Base-by-base conservation (phyloP, 192 early-diverging fungal species). In the Coemansia nantahalensis region DNA sequence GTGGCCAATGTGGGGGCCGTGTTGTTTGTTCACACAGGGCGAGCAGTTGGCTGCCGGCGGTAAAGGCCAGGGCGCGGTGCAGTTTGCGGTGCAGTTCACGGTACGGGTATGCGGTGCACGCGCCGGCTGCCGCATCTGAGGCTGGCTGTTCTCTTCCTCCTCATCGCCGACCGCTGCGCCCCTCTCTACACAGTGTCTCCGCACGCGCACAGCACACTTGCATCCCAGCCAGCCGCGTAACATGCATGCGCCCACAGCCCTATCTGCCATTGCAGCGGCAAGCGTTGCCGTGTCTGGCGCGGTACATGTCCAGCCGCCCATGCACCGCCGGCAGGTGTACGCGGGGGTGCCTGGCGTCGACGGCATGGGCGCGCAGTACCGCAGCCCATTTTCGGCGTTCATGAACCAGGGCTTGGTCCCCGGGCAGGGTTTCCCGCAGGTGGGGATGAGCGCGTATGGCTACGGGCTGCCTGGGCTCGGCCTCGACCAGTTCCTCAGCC, bases 371-470 rank as follows among this genome's bases (percentile, higher is more conserved):
- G 23, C 35, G 12, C 38, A 42, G 5, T 49, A 68, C 16, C 9
- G 37, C 31, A 67, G 41, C 10, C 71, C 64, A 11, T 75, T 67
- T 49, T 56, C 54, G 1, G 63, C 71, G 10, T 75, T 59, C 43
- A 55, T 51, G 59, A 56, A 59, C 59, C 64, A 75, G 21, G 71
- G 71, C 3, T n/a, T 75, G 34, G 60, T 67, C 9, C 71, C 71
- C 0, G 71, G 71, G 8, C 64, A 67, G 22, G 71, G 71, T 0
- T 63, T 75, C 14, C 64, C 71, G 1, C 71, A 75, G 40, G 48
- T 75, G 8, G 71, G 71, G 0, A 75, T 75, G 71, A 75, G 71
- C 36, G 54, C 71, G 16, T 75, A 75, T 15, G 71, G 71, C 7
- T 75, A 67, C 33, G 64, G 51, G 26, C 38, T 75, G 45, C 71